Base-by-base conservation (phyloP, 1,284 basidiomycete genomes). In the Heliocybe sulcata region DNA sequence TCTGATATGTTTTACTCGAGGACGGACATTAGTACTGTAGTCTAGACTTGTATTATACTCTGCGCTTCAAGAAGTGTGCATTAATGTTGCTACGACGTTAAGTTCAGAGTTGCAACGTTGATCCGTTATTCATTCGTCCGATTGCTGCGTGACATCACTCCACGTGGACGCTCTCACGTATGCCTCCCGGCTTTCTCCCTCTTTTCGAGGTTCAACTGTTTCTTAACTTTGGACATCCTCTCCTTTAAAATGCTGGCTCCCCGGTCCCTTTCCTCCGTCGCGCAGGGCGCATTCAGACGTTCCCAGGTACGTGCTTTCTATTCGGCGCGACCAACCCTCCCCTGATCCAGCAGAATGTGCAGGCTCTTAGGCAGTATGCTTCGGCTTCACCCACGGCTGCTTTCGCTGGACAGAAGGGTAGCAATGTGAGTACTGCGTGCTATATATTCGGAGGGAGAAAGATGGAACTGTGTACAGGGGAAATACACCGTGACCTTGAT, bases 401-500 rank as follows among this genome's bases (percentile, higher is more conserved):
- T 60, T 96, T 93, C 74, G 83, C 88, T 71, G 91, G 90, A 58
- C 82, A 92, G 77, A 95, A 94, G 78, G 87, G 84, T 65, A 73
- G 81, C 66, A 87, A 90, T 69, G 93, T 94, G 66, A 70, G 88
- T 75, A 35, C 48, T 52, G 25, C 22, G 45, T 54, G 23, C 19
- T 26, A 20, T 33, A 47, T 14, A 52, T 20, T 48, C 42, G n/a
- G 54, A 62, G 16, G 62, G 31, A 23, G 9, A 8, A n/a, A 25
- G 16, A n/a, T 33, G 20, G 45, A 48, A 54, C 35, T 35, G 52
- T 42, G 53, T 27, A 16, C 65, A 95, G 92, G 95, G 95, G 61
- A 97, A 97, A 80, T 98, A 94, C 76, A 87, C 88, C 50, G 94
- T 96, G 52, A 94, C 94, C 51, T 76, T 96, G 60, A 92, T 96